These are phyloP conservation scores for Stemphylium lycopersici DNA, from an alignment of 2,329 filamentous ascomycete genomes.

Conservation along the genomic window DNA sequence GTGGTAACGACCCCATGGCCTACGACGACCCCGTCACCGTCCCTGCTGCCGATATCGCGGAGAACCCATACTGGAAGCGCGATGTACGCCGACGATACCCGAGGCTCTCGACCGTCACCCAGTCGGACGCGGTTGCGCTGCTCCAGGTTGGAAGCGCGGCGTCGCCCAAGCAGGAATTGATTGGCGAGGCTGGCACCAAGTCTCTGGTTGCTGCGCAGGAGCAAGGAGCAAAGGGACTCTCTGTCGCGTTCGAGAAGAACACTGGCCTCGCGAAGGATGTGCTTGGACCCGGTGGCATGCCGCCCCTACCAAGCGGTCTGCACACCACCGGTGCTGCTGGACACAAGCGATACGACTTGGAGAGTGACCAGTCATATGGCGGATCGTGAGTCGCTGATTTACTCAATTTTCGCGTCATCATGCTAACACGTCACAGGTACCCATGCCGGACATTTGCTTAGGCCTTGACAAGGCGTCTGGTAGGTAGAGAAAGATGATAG, in stretches of 20 bases:
- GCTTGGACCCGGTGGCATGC: constrained; percentile 77
- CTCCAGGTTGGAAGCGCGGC: constrained; percentile 83
- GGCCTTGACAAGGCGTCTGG: constrained; percentile 1
- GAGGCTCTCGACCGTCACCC: constrained; percentile 76
- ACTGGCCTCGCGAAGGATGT: constrained; percentile 61
- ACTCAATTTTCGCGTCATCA: neutral
- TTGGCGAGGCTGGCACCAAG: constrained; percentile 74
- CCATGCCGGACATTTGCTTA: constrained; percentile 55
- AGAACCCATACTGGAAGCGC: constrained; percentile 97
- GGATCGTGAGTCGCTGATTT: constrained; percentile 41
- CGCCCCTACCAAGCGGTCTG: constrained; percentile 81
- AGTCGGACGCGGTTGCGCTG: constrained; percentile 84
- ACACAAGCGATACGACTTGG: constrained; percentile 73
- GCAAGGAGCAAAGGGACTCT: constrained; percentile 73
- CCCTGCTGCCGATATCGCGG: constrained; percentile 85
- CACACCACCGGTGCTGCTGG: constrained; percentile 59
- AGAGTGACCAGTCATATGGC: constrained; percentile 71
- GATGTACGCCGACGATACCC: constrained; percentile 85
- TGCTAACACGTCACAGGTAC: constrained; percentile 43
- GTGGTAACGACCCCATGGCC: constrained; percentile 68
- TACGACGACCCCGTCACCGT: constrained; percentile 85
- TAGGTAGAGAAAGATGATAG: constrained; percentile 20
- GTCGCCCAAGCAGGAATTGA: constrained; percentile 77
- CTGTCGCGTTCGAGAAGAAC: constrained; percentile 74
- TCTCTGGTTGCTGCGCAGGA: constrained; percentile 78